Base-by-base conservation (phyloP, 768 basidiomycete genomes). In the Boletus sp. region DNA sequence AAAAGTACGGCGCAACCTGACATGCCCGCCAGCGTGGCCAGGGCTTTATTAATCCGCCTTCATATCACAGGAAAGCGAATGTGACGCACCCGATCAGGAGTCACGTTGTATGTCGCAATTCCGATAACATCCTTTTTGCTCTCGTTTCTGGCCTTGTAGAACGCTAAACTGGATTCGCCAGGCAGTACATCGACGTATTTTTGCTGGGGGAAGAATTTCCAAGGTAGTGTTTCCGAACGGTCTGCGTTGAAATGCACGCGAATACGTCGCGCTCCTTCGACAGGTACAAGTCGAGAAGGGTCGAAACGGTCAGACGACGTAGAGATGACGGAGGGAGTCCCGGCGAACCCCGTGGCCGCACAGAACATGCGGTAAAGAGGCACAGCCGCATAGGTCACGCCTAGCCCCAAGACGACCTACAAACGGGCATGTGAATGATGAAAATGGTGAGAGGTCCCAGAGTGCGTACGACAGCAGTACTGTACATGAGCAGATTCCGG, bases 301-400 rank as follows among this genome's bases (percentile, higher is more conserved):
- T 88, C 86, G 62, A 92, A 94, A 36, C 87, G 83, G 39, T 87
- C 91, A 9, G 69, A 70, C 18, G 65, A 65, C 1, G 58, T 67
- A n/a, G 84, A 86, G 30, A 90, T 86, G 48, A 94, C 91, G 37
- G 91, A 86, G 14, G 97, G 97, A 28, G 93, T 95, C 4, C 97
- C 97, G 20, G 89, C 92, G 67, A 96, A 99, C 9, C 97, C 97
- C 4, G 97, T 99, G 14, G 95, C 92, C 7, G 94, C 89, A 72
- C 97, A 99, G 77, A 99, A 99, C 75, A 96, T 94, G 59, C 97
- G 89, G 73, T 99, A 99, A 15, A 98, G 79, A 0, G 97, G 97
- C 1, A 98, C 96, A 37, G 96, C 92, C 11, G 97, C 97, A 70
- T 99, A 99, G n/a, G 94, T 89, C 28, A 88, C 80, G 15, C 96